These are phyloP conservation scores for Pestalotiopsis sp. DNA, from an alignment of 2,329 filamentous ascomycete species.

Conservation along the genomic window DNA sequence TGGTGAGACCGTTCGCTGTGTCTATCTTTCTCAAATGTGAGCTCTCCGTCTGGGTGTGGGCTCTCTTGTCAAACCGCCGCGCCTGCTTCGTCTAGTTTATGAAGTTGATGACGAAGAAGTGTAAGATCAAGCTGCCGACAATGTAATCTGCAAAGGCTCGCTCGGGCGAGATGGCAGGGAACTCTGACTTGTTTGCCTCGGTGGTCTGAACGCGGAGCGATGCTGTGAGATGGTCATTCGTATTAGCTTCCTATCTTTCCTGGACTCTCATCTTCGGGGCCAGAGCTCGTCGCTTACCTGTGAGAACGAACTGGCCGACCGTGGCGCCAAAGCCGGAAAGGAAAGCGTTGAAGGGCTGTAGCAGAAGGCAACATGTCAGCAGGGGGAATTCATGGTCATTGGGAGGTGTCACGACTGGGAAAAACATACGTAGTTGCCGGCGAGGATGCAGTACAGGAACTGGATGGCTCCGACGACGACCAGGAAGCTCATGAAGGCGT, in stretches of 20 bases:
- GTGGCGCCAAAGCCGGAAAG: slow-evolving; percentile 92
- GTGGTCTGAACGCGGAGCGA: slow-evolving; percentile 91
- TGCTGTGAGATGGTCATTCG: slow-evolving; percentile 40
- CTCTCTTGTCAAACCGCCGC: neutral
- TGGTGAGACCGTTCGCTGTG: neutral
- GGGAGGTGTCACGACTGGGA: neutral
- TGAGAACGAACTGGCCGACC: slow-evolving; percentile 96
- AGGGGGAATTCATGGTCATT: neutral
- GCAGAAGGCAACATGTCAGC: neutral
- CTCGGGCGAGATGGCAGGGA: slow-evolving; percentile 77
- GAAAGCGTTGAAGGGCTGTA: slow-evolving; percentile 97
- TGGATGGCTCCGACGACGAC: slow-evolving; percentile 85
- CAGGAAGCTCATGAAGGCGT: slow-evolving; percentile 88
- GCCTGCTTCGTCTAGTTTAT: slow-evolving; percentile 75
- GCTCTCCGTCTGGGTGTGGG: neutral
- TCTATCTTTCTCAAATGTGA: neutral
- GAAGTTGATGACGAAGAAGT: slow-evolving; percentile 99
- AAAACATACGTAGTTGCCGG: slow-evolving; percentile 86
- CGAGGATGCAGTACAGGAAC: slow-evolving; percentile 89
- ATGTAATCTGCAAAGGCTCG: slow-evolving; percentile 96
- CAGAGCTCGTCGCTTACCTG: slow-evolving; percentile 58
- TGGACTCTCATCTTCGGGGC: neutral
- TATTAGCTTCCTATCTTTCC: slow-evolving; percentile 14
- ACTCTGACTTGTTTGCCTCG: slow-evolving; percentile 77
- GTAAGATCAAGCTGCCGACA: slow-evolving; percentile 90